Evolutionary conservation across 2,329 filamentous ascomycete genomes (phyloP).

Genomic region (Exophiala dermatitidis): DNA sequence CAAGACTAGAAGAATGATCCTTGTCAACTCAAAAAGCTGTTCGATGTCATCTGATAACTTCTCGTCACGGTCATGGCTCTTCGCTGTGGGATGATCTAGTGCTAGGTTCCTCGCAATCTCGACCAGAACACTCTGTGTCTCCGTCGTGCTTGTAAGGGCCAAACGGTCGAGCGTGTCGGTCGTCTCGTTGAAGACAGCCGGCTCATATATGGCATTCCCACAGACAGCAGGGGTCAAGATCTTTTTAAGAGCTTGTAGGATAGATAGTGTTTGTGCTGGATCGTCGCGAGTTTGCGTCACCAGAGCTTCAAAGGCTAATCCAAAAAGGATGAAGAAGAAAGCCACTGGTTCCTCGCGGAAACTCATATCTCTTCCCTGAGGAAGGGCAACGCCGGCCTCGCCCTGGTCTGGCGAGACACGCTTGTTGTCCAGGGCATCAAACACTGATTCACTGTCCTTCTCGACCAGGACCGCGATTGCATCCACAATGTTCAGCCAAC

Average conservation of each 20-base stretch:
- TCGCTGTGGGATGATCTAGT: slow-evolving; percentile 82
- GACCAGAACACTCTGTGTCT: slow-evolving; percentile 86
- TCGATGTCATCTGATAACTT: slow-evolving; percentile 95
- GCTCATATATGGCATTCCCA: slow-evolving; percentile 91
- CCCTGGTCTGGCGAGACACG: slow-evolving; percentile 34
- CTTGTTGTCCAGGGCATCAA: slow-evolving; percentile 90
- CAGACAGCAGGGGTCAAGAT: slow-evolving; percentile 91
- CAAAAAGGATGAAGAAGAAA: slow-evolving; percentile 98
- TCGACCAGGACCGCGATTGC: slow-evolving; percentile 96
- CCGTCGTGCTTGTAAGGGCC: slow-evolving; percentile 80
- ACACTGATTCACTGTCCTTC: slow-evolving; percentile 95
- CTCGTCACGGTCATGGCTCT: slow-evolving; percentile 59
- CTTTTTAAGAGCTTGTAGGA: slow-evolving; percentile 85
- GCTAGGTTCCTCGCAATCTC: slow-evolving; percentile 88
- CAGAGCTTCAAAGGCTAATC: slow-evolving; percentile 90
- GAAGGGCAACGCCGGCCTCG: slow-evolving; percentile 12
- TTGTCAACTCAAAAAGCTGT: slow-evolving; percentile 90
- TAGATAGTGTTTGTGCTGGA: slow-evolving; percentile 73
- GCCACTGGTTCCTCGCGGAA: slow-evolving; percentile 96
- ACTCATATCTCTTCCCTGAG: slow-evolving; percentile 68
- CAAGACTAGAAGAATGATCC: slow-evolving; percentile 90
- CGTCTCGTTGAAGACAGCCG: slow-evolving; percentile 91
- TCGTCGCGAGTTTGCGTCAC: slow-evolving; percentile 68
- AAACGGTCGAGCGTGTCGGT: slow-evolving; percentile 93
- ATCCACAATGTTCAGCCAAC: slow-evolving; percentile 93